Base-by-base conservation (phyloP, 306 rosid genomes). In the Trifolium dubium region DNA sequence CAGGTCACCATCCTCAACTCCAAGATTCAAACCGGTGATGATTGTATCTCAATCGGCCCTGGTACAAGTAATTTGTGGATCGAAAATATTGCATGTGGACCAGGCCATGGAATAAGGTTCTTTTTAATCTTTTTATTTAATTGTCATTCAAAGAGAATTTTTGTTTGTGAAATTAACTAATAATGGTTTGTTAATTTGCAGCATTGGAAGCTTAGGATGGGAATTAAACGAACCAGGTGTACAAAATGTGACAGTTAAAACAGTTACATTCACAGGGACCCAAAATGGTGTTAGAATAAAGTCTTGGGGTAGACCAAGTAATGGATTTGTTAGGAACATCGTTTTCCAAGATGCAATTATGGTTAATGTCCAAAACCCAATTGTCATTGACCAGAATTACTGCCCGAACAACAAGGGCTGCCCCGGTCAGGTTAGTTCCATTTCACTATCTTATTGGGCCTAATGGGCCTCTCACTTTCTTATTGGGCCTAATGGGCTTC, bases 171-270 rank as follows among this genome's bases (percentile, higher is more conserved):
- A 23, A 23, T 8, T 43, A 23, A 23, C 4, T 43, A 10, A 29
- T 29, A 6, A 15, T 46, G 3, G n/a, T 1, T 18, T 15, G 2
- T n/a, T 19, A 17, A 41, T 9, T 71, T 79, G 76, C 85, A 90
- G 96, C 72, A 88, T 90, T 50, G 96, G 96, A 56, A 90, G 94
- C 64, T 77, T 88, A 46, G 94, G 82, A 28, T 82, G 71, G 81
- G 80, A 66, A 2, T 1, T 9, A 35, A 18, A 81, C 0, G 94
- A 87, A 72, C 41, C 75, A 0, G 97, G 94, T 0, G 94, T 91
- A 5, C 87, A 87, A 77, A 85, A 91, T 54, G 90, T 91, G 72
- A 91, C 93, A 0, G 93, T 88, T 11, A 88, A 77, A 73, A 80
- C 84, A 0, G 83, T 63, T 10, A 82, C 77, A 0, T 84, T 88